Evolutionary conservation across 441 rosid genomes (phyloP), one percentile per base, ranked within the genome.

Genomic region (Sinapis alba): DNA sequence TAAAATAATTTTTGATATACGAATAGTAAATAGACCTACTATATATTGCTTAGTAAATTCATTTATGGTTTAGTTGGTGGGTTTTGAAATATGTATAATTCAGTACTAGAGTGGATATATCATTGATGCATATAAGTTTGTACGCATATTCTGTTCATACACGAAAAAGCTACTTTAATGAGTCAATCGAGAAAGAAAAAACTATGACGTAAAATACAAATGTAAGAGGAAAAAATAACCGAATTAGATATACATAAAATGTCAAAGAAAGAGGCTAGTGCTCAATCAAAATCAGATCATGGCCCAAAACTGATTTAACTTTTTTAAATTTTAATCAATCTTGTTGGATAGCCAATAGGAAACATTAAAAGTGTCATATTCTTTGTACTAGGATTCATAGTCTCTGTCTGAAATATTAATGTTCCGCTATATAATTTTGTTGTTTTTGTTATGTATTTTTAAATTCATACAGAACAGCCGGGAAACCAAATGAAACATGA

Each of bases 181-280:
- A 47, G 54, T 47, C 54, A 47, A 47, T 15, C 2, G 54, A 16
- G 54, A 6, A 47, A 47, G n/a, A n/a, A 47, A 47, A 15, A 16
- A 16, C 2, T 2, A 47, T 47, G 54, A 47, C 54, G 54, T 47
- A 5, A 45, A 45, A 10, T 36, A 36, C 43, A 10, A 36, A 36
- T 36, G 43, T 36, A 12, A 41, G 15, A 41, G 1, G 15, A 13
- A 13, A 4, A 41, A 12, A 13, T 41, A 41, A 12, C 16, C 16
- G 4, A 41, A 41, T 41, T 41, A 41, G 47, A 13, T 13, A 41
- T 36, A 41, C 47, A 41, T 45, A 45, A 58, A 71, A 28, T 65
- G 76, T 77, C 80, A 77, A 77, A 77, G 72, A 77, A 77, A 71
- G 76, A 59, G 80, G 80, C 80, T 77, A 77, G 76, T 71, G 80